Evolutionary conservation across 2,329 filamentous ascomycete genomes (phyloP), one percentile per base, ranked within the genome.

Genomic region (Penicillium sp.): DNA sequence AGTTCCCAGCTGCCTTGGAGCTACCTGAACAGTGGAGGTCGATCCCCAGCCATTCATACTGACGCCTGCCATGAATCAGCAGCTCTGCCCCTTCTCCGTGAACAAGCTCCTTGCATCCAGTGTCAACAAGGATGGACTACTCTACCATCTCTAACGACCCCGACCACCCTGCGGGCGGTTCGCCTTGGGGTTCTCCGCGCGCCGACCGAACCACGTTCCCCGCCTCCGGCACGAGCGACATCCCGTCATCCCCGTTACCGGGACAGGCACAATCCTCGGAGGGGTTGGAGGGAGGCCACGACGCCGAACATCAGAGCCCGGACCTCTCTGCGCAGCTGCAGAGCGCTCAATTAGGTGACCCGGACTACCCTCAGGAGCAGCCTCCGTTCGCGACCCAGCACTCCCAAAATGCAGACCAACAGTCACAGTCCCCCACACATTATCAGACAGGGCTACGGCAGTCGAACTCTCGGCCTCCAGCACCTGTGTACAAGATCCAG

Each of bases 401-500:
- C 38, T 59, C 67, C 29, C 64, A 65, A 35, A 60, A 63, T 38
- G 52, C 58, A 13, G 64, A 65, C 42, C 68, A 72, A 20, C 71
- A 66, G 51, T 57, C 66, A 56, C 69, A 71, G 47, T 55, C 59
- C 23, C 71, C 76, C 32, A 72, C 74, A 46, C 71, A 74, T 59
- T 77, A 78, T 55, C 74, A 76, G 51, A 66, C 64, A 11, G 67
- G 67, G 41, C 55, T 67, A 42, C 59, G 66, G 48, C 67, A 68
- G 31, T 16, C 14, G 40, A 57, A 62, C 42, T 55, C 63, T 29
- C 64, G 64, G 36, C 69, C 64, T 67, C 72, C 80, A 35, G 78
- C 81, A 44, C 84, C 87, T 23, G 81, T 85, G 51, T 90, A 87
- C 70, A 91, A 88, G 69, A 79, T 98, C 29, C 89, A 95, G 66